Evolutionary conservation across 1,284 basidiomycete species (phyloP), one percentile per base, ranked within the genome.

Genomic region (Vanrija pseudolonga): DNA sequence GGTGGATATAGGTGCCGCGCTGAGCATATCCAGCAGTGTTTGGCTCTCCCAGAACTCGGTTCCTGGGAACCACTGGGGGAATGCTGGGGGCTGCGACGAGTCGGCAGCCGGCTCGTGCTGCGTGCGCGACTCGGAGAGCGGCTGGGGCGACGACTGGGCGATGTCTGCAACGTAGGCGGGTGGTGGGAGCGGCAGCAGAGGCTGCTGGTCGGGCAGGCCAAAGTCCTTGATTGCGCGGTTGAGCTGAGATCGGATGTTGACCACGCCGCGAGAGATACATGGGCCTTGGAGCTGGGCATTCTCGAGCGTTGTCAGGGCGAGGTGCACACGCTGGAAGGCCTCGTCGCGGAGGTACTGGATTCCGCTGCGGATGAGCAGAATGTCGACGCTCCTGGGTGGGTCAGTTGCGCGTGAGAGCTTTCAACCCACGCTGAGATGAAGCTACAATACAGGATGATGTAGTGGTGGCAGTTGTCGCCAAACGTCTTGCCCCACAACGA

Each of bases 331-430:
- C 47, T 59, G 54, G 28, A 59, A 41, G 14, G 57, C 57, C 18
- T 59, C 57, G 24, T 59, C 53, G 24, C 52, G 55, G 24, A 59
- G 55, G 3, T 50, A 48, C 15, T 53, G 53, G 56, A 58, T 56
- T 12, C 57, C 62, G 3, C 57, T 56, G 14, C 62, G 60, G 18
- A 64, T 52, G 22, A 64, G 43, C 7, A 64, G 47, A 14, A 59
- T 51, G 40, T 59, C 57, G 3, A 59, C 45, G 11, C 53, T 48
- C 14, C 42, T 44, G 24, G 15, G 9, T 32, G n/a, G 24, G 42
- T 26, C 12, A 44, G 42, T 4, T 7, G 1, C 4, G 7, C 2
- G 6, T n/a, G 4, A 5, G 11, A 6, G 4, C 4, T 4, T 14
- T 12, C 1, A 7, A 44, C 51, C n/a, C 57, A 53, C 8, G 41